Percentiles rank a stretch among this genome's conserved stretches.
These are phyloP conservation scores for Botrytis galanthina DNA, from an alignment of 2,329 filamentous ascomycete species.

Conservation along the genomic window DNA sequence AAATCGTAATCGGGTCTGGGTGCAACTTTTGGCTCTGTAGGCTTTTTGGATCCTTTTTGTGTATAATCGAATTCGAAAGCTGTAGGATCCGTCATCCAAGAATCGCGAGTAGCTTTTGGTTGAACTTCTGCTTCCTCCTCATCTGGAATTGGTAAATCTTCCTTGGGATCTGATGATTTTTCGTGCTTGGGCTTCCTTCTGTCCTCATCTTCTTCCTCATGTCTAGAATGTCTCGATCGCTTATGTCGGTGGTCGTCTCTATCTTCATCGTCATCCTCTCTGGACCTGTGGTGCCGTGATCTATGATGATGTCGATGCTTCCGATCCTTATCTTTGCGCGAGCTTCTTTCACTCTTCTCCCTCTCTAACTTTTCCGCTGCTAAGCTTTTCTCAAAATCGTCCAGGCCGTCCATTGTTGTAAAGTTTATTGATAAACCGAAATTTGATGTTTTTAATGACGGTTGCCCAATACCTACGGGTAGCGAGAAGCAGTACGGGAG, in stretches of 20 bases:
- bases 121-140: conserved; percentile 44
- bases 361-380: conserved; percentile 60
- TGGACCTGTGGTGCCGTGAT: conserved; percentile 32
- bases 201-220: conserved; percentile 38
- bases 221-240: conserved; percentile 48
- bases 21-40: conserved; percentile 44
- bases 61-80: conserved; percentile 82
- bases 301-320: conserved; percentile 40
- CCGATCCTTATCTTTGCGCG: conserved; percentile 44
- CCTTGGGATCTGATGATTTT: conserved; percentile 49
- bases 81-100: conserved; percentile 92
- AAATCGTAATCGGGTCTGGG: conserved; percentile 37
- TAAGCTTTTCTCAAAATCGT: conserved; percentile 76
- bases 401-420: conserved; percentile 51
- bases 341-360: conserved; percentile 47
- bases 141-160: conserved; percentile 51
- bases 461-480: background rate
- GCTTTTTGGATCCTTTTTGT: conserved; percentile 55
- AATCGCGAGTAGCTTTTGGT: conserved; percentile 60
- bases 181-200: conserved; percentile 39
- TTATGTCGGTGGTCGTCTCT: conserved; percentile 59
- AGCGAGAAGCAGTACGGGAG: conserved; percentile 15
- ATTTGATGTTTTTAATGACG: conserved; percentile 14
- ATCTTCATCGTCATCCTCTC: conserved; percentile 32
- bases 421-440: conserved; percentile 15